Evolutionary conservation across 1,139 yeast species (phyloP).

Genomic region (Yamadazyma blattariae): DNA sequence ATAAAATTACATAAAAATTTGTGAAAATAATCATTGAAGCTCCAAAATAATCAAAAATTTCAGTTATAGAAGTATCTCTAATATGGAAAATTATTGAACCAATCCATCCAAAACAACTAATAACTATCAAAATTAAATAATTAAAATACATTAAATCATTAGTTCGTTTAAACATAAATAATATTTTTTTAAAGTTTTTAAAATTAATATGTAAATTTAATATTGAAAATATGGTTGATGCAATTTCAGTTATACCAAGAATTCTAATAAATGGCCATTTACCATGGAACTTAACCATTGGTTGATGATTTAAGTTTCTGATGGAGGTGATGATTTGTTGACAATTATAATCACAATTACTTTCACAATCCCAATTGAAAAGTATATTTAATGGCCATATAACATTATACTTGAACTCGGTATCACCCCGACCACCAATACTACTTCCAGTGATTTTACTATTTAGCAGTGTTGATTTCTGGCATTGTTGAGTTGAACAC

Average conservation of each 20-base stretch:
- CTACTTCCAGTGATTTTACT: slow-evolving; percentile 10
- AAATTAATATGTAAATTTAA: slow-evolving; percentile 39
- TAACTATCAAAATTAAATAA: slow-evolving; percentile 25
- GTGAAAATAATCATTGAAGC: slow-evolving; percentile 40
- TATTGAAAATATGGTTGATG: slow-evolving; percentile 35
- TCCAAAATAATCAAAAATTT: slow-evolving; percentile 43
- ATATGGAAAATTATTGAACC: slow-evolving; percentile 41
- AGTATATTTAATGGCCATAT: slow-evolving; percentile 16
- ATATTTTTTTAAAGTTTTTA: slow-evolving; percentile 25
- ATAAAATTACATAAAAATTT: slow-evolving; percentile 35
- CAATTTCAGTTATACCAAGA: slow-evolving; percentile 39
- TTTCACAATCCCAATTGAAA: slow-evolving; percentile 35
- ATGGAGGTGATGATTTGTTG: slow-evolving; percentile 33
- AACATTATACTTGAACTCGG: slow-evolving; percentile 9
- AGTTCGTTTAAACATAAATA: slow-evolving; percentile 22
- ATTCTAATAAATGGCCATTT: slow-evolving; percentile 46
- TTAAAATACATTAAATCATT: slow-evolving; percentile 29
- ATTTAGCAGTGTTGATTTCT: too few relatives aligned
- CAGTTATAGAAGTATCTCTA: slow-evolving; percentile 38
- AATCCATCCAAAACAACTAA: slow-evolving; percentile 38
- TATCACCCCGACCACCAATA: slow-evolving; percentile 2
- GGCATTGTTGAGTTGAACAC: slow-evolving; percentile 10
- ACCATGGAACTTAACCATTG: slow-evolving; percentile 42
- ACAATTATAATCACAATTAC: slow-evolving; percentile 44
- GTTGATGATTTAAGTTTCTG: slow-evolving; percentile 18